Evolutionary conservation across 2,329 filamentous ascomycete genomes (phyloP), one percentile per base, ranked within the genome.

Genomic region (Sphaceloma murrayae): DNA sequence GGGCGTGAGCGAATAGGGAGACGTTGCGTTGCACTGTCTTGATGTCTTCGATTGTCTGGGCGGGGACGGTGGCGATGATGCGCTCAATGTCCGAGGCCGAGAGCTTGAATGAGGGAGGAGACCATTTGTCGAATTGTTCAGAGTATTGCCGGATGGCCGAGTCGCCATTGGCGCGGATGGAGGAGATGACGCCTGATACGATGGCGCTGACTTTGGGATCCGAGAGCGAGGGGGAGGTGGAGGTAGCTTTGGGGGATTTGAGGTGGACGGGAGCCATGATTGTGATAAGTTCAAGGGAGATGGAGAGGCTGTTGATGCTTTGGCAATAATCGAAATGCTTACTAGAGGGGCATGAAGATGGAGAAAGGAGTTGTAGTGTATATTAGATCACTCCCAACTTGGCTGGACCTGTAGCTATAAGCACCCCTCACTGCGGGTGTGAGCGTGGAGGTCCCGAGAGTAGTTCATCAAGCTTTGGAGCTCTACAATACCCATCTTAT

Each of bases 61-160:
- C 51, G 0, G 68, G 61, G 0, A 72, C 64, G 11, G 59, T 55
- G 1, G 64, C 54, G n/a, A 74, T 68, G 27, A 63, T 60, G 1
- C 63, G 55, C 8, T 68, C 54, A 29, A 74, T 73, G 13, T 73
- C 60, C 1, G 51, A 51, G 2, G 56, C 45, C 0, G 68, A 70
- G 3, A 75, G 63, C 48, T 66, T 69, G 60, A 73, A 75, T 1
- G 62, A 65, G 1, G 53, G 26, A 0, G 71, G 72, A 1, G 62
- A 62, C 72, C 72, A 75, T 46, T 68, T 67, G 54, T 75, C 72
- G 46, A 75, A 75, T 49, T 72, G 69, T 43, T 72, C 64, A 1
- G 67, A 70, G 53, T 73, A 74, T 1, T 51, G 53, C 2, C 68
- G 59, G 3, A 75, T 69, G 0, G 72, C 70, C 1, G 52, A 48